Conservation (phyloP, 106 monocot species). For the Dactylorhiza incarnata region DNA sequence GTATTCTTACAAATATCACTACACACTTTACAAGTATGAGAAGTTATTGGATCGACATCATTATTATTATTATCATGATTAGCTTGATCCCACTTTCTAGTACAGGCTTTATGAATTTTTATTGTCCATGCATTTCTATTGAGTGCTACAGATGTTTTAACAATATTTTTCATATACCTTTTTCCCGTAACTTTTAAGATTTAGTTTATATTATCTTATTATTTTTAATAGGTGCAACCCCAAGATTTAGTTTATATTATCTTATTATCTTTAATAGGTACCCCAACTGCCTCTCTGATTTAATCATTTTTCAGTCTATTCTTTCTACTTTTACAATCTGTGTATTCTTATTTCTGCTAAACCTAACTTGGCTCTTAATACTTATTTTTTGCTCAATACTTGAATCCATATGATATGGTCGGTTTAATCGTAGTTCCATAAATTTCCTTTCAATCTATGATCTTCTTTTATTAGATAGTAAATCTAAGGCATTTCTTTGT, state of each 20-base stretch:
- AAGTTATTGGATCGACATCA: background rate
- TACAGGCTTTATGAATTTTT: background rate
- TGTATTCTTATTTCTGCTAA: background rate
- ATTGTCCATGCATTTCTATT: background rate
- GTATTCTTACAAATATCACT: no score
- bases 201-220: no score
- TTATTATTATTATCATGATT: background rate
- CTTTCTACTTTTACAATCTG: background rate
- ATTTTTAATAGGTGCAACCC: no score
- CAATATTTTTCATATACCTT: background rate
- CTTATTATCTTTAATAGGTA: no score
- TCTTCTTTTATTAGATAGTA: background rate
- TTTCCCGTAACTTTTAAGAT: background rate
- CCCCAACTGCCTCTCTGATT: background rate
- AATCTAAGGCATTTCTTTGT: background rate
- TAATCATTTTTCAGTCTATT: background rate
- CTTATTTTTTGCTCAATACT: no score
- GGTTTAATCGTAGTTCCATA: background rate
- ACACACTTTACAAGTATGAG: background rate
- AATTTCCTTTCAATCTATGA: background rate
- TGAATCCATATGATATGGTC: no score
- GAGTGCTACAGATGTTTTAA: background rate
- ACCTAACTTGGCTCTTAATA: no score
- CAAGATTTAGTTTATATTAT: no score
- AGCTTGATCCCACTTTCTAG: background rate